Evolutionary conservation across 2,329 filamentous ascomycete species (phyloP).

Genomic region (Aspergillus sp.): DNA sequence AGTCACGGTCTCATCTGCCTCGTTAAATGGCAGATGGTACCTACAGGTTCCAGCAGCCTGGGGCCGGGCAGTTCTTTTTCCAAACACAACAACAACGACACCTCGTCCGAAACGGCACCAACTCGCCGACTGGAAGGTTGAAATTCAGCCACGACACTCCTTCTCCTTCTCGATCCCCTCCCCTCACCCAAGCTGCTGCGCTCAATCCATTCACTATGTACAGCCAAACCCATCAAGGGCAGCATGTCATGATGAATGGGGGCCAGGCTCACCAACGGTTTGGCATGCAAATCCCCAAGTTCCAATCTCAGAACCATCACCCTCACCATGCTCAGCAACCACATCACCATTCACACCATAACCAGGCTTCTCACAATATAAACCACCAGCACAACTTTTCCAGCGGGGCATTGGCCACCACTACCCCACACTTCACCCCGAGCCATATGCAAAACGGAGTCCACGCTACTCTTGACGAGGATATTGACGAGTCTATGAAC

Average conservation of each 20-base stretch:
- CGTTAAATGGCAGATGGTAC: constrained; percentile 53
- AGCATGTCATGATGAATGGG: constrained; percentile 49
- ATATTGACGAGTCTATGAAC: constrained; percentile 54
- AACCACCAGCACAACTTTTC: constrained; percentile 49
- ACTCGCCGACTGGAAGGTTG: constrained; percentile 41
- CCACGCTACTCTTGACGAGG: constrained; percentile 51
- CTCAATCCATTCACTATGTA: constrained; percentile 45
- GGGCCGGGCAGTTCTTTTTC: constrained; percentile 47
- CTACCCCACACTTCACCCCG: constrained; percentile 55
- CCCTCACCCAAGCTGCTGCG: constrained; percentile 36
- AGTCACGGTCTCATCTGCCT: constrained; percentile 42
- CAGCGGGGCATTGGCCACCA: constrained; percentile 40
- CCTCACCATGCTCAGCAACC: constrained; percentile 37
- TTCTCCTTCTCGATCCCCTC: constrained; percentile 45
- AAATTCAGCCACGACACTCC: constrained; percentile 45
- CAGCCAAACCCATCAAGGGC: constrained; percentile 42
- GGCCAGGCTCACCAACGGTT: constrained; percentile 45
- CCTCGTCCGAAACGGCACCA: constrained; percentile 41
- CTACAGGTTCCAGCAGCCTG: constrained; percentile 52
- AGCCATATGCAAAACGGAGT: constrained; percentile 58
- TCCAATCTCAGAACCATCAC: constrained; percentile 43
- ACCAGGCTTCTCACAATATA: constrained; percentile 38
- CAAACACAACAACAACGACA: constrained; percentile 41
- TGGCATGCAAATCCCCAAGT: constrained; percentile 46
- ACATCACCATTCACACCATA: constrained; percentile 40